Evolutionary conservation across 805 yeast species (phyloP).

Genomic region (Spathaspora boniae): DNA sequence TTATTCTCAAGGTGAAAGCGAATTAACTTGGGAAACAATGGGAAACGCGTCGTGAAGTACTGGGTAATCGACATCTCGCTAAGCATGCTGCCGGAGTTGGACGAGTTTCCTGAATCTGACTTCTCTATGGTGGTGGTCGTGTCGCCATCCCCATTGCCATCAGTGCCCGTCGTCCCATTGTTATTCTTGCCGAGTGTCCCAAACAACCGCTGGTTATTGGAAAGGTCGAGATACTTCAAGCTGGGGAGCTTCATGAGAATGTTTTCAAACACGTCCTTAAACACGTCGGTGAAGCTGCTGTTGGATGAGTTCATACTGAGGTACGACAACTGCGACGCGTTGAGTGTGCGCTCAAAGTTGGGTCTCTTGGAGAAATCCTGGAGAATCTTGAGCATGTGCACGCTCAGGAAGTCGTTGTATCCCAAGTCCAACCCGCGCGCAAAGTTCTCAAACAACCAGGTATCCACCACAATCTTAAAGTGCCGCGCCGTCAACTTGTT

Average conservation of each 20-base stretch:
- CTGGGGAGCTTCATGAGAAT: conserved; percentile 51
- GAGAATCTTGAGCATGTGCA: conserved; percentile 32
- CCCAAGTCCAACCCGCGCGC: conserved; percentile 79
- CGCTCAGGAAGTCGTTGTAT: conserved; percentile 62
- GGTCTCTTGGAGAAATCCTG: conserved; percentile 25
- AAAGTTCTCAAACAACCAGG: conserved; percentile 51
- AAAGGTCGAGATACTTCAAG: conserved; percentile 71
- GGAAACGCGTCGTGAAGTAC: conserved; percentile 60
- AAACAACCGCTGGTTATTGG: conserved; percentile 65
- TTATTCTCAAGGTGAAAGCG: conserved; percentile 74
- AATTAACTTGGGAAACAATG: conserved; percentile 59
- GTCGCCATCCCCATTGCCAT: no score
- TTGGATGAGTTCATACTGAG: conserved; percentile 66
- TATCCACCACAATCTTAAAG: conserved; percentile 45
- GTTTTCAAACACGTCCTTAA: conserved; percentile 50
- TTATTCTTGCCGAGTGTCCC: conserved; percentile 34
- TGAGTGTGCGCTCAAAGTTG: conserved; percentile 16
- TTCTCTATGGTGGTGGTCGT: background rate
- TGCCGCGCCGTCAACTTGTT: conserved; percentile 64
- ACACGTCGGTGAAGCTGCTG: conserved; percentile 44
- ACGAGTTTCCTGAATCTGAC: background rate
- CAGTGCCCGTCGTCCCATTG: no score
- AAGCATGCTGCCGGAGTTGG: background rate
- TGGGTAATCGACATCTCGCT: conserved; percentile 36
- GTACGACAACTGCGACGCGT: conserved; percentile 32